Evolutionary conservation across 768 basidiomycete species (phyloP), one percentile per base, ranked within the genome.

Genomic region (Tubosaeta brunneosetosa): DNA sequence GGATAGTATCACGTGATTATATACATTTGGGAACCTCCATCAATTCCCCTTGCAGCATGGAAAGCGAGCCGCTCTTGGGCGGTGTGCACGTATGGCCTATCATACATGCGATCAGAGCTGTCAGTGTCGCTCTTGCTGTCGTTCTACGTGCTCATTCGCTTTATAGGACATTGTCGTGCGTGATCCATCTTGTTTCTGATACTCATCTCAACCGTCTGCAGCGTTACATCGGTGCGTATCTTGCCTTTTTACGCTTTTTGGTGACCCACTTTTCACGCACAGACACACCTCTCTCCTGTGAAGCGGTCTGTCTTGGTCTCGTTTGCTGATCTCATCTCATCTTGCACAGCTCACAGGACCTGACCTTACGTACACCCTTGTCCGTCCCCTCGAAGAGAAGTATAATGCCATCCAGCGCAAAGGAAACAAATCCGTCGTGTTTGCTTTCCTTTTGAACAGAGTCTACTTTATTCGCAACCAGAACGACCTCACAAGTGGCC

Each of bases 321-420:
- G 3, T 25, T 27, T 17, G 16, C 49, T 36, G 40, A 3, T 5
- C 25, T 19, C 44, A 2, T 29, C 60, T 71, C 16, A 62, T 26
- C 22, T 3, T 47, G 50, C 47, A 14, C 68, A 94, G 85, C 74
- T 97, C 42, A 80, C 79, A 1, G 85, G 86, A 1, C 91, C 94
- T 2, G 94, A 97, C 66, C 78, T 94, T 33, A 92, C 88, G 2
- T 97, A 97, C 66, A 88, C 91, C 1, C 84, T 97, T 55, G 77
- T 95, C 50, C 86, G 85, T 34, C 94, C 94, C 1, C 77, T 97
- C 31, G 81, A 85, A 44, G 88, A 94, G 53, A 95, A 94, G 72
- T 97, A 97, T 68, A 72, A 80, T 29, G 75, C 77, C 10, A 71
- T 93, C 45, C 88, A 91, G 63, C 77, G 75, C 26, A 65, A 74